Conservation (phyloP, 2,329 filamentous ascomycete species). For the Ophiobolus disseminans region DNA sequence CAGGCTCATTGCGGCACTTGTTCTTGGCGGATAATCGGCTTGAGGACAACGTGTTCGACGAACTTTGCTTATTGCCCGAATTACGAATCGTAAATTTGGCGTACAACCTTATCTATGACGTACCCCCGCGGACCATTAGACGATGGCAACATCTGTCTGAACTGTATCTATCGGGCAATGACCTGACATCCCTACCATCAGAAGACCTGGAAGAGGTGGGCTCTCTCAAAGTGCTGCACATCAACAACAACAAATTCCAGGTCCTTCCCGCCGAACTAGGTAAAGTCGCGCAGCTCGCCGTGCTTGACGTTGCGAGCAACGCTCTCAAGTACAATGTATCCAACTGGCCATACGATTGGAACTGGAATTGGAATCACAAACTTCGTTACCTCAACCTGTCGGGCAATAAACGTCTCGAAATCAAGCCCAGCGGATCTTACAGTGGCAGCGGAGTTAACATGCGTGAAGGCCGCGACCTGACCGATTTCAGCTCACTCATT, state of each 20-base stretch:
- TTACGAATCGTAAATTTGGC: slow-evolving; percentile 89
- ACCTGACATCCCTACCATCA: slow-evolving; percentile 86
- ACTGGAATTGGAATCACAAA: slow-evolving; percentile 98
- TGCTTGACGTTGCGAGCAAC: slow-evolving; percentile 95
- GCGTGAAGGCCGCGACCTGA: slow-evolving; percentile 72
- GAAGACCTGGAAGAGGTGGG: slow-evolving; percentile 93
- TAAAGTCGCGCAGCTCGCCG: slow-evolving; percentile 87
- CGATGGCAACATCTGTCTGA: slow-evolving; percentile 91
- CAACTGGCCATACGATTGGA: slow-evolving; percentile 99
- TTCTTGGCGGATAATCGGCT: slow-evolving; percentile 93
- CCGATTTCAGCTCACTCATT: slow-evolving; percentile 84
- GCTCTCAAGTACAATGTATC: slow-evolving; percentile 97
- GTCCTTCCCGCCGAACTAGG: slow-evolving; percentile 94
- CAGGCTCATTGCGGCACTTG: slow-evolving; percentile 80
- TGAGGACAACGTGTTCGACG: slow-evolving; percentile 93
- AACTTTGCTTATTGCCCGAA: slow-evolving; percentile 82
- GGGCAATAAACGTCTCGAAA: slow-evolving; percentile 94
- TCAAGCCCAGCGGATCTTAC: slow-evolving; percentile 71
- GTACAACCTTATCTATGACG: slow-evolving; percentile 92
- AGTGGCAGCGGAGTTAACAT: slow-evolving; percentile 54
- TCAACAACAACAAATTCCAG: slow-evolving; percentile 98
- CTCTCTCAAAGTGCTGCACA: slow-evolving; percentile 85
- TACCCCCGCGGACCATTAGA: slow-evolving; percentile 86
- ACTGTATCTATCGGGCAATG: slow-evolving; percentile 93
- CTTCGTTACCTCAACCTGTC: slow-evolving; percentile 94